These are phyloP conservation scores for Lantana camara DNA, from an alignment of 257 asterid genomes.

Conservation along the genomic window DNA sequence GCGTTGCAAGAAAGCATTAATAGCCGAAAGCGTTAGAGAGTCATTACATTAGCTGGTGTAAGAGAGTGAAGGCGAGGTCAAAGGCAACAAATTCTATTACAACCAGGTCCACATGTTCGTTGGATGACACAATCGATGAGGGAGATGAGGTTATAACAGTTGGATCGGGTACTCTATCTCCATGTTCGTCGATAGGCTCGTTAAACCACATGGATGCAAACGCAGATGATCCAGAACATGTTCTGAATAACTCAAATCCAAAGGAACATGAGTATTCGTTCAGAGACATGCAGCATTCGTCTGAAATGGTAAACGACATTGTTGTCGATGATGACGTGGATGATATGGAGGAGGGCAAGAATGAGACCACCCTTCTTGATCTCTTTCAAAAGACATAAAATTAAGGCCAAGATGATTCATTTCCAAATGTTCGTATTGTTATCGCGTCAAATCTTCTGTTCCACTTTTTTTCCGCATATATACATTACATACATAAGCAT, in stretches of 20 bases:
- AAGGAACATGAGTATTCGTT: slow-evolving; percentile 31
- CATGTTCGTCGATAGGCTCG: slow-evolving; percentile 56
- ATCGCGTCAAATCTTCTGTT: too few relatives aligned
- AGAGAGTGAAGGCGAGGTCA: slow-evolving; percentile 76
- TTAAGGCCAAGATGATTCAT: too few relatives aligned
- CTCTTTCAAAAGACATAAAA: slow-evolving; percentile 50
- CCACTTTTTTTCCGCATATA: too few relatives aligned
- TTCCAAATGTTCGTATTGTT: too few relatives aligned
- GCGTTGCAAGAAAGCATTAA: slow-evolving; percentile 74
- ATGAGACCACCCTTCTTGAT: slow-evolving; percentile 59
- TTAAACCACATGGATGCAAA: slow-evolving; percentile 35
- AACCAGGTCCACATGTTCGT: slow-evolving; percentile 74
- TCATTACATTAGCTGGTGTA: slow-evolving; percentile 95
- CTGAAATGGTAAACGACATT: slow-evolving; percentile 21
- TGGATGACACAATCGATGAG: slow-evolving; percentile 59
- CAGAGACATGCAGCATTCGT: slow-evolving; percentile 31
- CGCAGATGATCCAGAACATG: slow-evolving; percentile 30
- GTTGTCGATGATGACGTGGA: slow-evolving; percentile 31
- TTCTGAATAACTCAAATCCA: slow-evolving; percentile 25
- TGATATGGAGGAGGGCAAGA: slow-evolving; percentile 31
- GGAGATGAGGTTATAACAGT: slow-evolving; percentile 66
- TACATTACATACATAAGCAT: too few relatives aligned
- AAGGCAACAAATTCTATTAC: slow-evolving; percentile 59
- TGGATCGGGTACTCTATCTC: slow-evolving; percentile 71
- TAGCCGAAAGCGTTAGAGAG: slow-evolving; percentile 82